Conservation (phyloP, 441 rosid species). For the Omphalea diandra region DNA sequence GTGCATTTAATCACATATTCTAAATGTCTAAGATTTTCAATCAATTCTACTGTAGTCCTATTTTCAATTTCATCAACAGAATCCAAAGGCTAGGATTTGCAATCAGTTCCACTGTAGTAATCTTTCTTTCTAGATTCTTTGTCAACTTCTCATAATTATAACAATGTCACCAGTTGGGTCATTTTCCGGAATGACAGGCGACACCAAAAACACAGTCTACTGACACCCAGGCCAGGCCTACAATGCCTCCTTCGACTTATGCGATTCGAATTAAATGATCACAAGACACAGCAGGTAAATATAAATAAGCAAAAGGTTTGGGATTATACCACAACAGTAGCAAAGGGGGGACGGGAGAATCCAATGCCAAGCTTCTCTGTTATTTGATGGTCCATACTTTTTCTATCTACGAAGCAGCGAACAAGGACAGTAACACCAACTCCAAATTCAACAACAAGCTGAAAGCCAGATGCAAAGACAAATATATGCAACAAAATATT, state of each 20-base stretch:
- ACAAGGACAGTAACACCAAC: constrained; percentile 90
- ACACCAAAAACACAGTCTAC: background rate
- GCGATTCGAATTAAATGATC: background rate
- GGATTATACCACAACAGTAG: constrained; percentile 71
- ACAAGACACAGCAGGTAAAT: background rate
- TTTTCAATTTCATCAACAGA: background rate
- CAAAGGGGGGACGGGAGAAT: constrained; percentile 77
- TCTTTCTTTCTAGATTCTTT: background rate
- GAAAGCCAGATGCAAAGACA: constrained; percentile 30
- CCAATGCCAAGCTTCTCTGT: constrained; percentile 80
- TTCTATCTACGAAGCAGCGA: constrained; percentile 77
- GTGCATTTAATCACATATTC: background rate
- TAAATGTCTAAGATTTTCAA: no score
- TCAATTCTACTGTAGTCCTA: no score
- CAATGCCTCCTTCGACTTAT: background rate
- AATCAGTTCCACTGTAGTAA: background rate
- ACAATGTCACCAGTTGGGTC: background rate
- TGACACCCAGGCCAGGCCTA: background rate
- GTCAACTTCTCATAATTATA: background rate
- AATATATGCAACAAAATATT: constrained; percentile 6
- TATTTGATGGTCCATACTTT: constrained; percentile 67
- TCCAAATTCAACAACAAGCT: constrained; percentile 87
- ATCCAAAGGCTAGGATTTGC: background rate
- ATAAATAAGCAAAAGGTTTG: constrained; percentile 10
- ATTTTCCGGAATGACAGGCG: background rate